Evolutionary conservation across 2,329 filamentous ascomycete genomes (phyloP), one percentile per base, ranked within the genome.

Genomic region (Fusarium foetens): DNA sequence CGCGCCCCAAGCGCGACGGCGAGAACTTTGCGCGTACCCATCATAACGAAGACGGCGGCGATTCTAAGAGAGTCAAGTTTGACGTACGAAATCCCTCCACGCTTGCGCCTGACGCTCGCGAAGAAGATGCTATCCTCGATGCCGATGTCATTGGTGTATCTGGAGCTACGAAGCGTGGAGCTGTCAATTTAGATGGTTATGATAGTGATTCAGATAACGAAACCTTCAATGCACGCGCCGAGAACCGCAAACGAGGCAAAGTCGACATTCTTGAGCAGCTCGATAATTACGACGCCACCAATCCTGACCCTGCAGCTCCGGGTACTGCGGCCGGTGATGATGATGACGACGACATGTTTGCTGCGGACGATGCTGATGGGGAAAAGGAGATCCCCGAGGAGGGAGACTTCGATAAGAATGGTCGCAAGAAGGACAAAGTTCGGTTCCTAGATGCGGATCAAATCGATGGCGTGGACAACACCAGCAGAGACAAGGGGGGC

Each of bases 111-210:
- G 94, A 97, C 79, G 92, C 90, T 4, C 88, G 89, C 5, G 92
- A 92, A 72, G 90, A 83, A 27, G 86, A 94, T 75, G 89, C 90
- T 0, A 88, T 95, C 33, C 88, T 99, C 13, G 94, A 97, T 55
- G 94, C 95, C 27, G 96, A 98, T 79, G 95, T 98, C 42, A 98
- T 98, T 72, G 94, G 95, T 21, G 93, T 91, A 4, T 87, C 90
- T 23, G 89, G 89, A 3, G 90, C 91, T 14, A 93, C 94, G 1
- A 97, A 97, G 81, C 93, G 96, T 70, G 95, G 95, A 74, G 96
- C 95, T 1, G 93, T 99, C 61, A 98, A 98, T 78, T 90, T 99
- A 43, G 96, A 98, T 78, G 96, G 96, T 55, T 99, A 98, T 83
- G 95, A 98, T 75, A 96, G 93, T 14, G 96, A 99, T 82, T 97